Percentiles rank a stretch among this genome's conserved stretches.
Evolutionary conservation across 306 rosid genomes (phyloP).

Genomic region (Psophocarpus tetragonolobus): DNA sequence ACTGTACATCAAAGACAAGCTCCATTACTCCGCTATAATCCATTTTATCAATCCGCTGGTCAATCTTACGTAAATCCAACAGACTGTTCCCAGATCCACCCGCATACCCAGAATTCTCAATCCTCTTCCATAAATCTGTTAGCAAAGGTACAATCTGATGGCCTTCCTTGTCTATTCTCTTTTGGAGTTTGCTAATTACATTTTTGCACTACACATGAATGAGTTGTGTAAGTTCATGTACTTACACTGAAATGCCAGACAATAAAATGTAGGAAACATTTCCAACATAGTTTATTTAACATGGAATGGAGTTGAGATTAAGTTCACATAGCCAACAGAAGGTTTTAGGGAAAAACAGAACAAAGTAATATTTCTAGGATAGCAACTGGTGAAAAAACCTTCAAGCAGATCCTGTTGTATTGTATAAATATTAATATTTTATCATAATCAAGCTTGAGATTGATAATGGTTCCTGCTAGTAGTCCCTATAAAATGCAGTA

Average conservation of each 20-base stretch:
- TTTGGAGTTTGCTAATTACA: slow-evolving; percentile 88
- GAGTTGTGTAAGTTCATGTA: slow-evolving; percentile 35
- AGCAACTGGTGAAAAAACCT: slow-evolving; percentile 7
- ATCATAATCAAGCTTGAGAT: slow-evolving; percentile 7
- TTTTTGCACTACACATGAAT: slow-evolving; percentile 74
- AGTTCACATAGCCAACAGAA: not conserved
- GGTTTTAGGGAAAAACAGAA: slow-evolving; percentile 1
- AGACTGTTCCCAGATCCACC: slow-evolving; percentile 64
- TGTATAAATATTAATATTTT: not conserved
- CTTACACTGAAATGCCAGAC: not conserved
- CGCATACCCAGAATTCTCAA: slow-evolving; percentile 61
- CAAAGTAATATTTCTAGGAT: slow-evolving; percentile 2
- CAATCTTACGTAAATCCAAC: slow-evolving; percentile 82
- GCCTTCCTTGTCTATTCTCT: slow-evolving; percentile 89
- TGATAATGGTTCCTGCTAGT: slow-evolving; percentile 10
- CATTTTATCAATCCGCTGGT: slow-evolving; percentile 79
- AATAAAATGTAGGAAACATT: slow-evolving; percentile 19
- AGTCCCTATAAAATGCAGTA: slow-evolving; percentile 19
- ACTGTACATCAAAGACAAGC: slow-evolving; percentile 85
- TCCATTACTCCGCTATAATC: slow-evolving; percentile 88
- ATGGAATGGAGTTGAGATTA: not conserved
- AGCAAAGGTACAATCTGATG: slow-evolving; percentile 86
- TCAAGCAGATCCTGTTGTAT: slow-evolving; percentile 1
- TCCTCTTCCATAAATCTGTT: slow-evolving; percentile 87
- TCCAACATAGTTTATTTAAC: slow-evolving; percentile 1